phyloP scores from a whole-genome alignment of 768 basidiomycete genomes.

The Boletus vinaceobasis region DNA sequence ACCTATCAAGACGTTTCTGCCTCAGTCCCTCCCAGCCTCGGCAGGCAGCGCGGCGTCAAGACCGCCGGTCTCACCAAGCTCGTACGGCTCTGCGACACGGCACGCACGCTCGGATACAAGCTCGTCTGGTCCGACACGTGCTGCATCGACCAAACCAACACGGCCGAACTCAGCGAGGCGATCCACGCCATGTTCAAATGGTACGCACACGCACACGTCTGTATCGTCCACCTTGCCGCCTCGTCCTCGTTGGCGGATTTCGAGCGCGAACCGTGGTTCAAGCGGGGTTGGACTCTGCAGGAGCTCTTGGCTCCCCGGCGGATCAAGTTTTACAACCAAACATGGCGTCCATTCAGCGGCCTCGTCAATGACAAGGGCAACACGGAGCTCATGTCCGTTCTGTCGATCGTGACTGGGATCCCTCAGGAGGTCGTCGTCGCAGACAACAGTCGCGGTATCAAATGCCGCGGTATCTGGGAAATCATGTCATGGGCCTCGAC shows the following conservation, averaged over 20 bases:
- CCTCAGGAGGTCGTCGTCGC: slow-evolving; percentile 13
- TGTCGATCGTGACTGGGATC: slow-evolving; percentile 19
- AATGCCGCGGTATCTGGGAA: slow-evolving; percentile 17
- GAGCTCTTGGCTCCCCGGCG: slow-evolving; percentile 27
- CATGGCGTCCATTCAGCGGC: slow-evolving; percentile 19
- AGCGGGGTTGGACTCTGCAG: slow-evolving; percentile 23
- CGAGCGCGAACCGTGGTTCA: slow-evolving; percentile 25
- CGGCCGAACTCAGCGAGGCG: slow-evolving; percentile 29
- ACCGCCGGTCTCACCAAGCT: slow-evolving; percentile 15
- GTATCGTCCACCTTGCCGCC: slow-evolving; percentile 23
- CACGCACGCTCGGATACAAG: slow-evolving; percentile 14
- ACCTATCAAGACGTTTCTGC: slow-evolving; percentile 17
- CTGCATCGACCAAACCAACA: slow-evolving; percentile 28
- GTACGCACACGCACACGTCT: slow-evolving; percentile 30
- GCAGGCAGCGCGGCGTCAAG: slow-evolving; percentile 4
- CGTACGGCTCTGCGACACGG: slow-evolving; percentile 19
- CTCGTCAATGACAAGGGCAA: slow-evolving; percentile 18
- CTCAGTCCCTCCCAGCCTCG: neutral
- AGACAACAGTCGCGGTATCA: slow-evolving; percentile 20
- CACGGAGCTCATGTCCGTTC: neutral
- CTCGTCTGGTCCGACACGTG: slow-evolving; percentile 31
- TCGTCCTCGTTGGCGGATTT: slow-evolving; percentile 16
- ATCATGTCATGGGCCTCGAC: slow-evolving; percentile 31
- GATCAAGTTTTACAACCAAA: slow-evolving; percentile 25
- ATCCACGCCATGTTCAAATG: slow-evolving; percentile 33